These are phyloP conservation scores for Epicoccum nigrum DNA, from an alignment of 2,329 filamentous ascomycete genomes.

Conservation along the genomic window DNA sequence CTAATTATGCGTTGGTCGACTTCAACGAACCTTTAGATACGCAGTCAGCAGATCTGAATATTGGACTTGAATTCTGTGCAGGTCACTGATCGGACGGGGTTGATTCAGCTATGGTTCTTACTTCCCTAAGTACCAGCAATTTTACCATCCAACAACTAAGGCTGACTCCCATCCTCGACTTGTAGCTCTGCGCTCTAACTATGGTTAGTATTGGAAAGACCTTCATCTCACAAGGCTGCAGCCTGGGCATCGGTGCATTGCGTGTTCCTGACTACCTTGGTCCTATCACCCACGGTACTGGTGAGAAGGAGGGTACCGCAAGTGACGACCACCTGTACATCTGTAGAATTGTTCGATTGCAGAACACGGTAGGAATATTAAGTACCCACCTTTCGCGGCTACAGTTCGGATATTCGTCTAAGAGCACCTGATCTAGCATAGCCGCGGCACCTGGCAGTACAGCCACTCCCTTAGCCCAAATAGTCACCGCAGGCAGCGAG, in stretches of 20 bases:
- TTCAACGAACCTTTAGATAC: too few relatives aligned
- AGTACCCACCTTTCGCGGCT: conserved; percentile 5
- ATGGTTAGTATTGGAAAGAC: too few relatives aligned
- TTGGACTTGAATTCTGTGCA: too few relatives aligned
- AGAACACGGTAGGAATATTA: neutral
- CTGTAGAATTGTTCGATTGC: neutral
- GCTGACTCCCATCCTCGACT: too few relatives aligned
- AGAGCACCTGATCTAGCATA: conserved; percentile 4
- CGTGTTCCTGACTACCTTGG: neutral
- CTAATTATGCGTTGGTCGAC: too few relatives aligned
- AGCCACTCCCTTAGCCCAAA: conserved; percentile 10
- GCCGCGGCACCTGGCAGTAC: conserved; percentile 1
- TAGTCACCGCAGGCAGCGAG: conserved; percentile 11
- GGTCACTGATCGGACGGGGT: too few relatives aligned
- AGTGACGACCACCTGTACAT: neutral
- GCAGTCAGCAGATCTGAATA: too few relatives aligned
- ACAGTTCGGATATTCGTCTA: conserved; percentile 8
- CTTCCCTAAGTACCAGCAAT: too few relatives aligned
- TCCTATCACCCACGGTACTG: neutral
- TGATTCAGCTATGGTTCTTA: too few relatives aligned
- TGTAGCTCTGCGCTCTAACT: too few relatives aligned
- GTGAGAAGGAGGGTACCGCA: neutral
- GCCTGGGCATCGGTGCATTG: neutral
- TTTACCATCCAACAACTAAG: too few relatives aligned
- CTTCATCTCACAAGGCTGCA: neutral